A percentile compares a stretch with the other conserved stretches of the same genome.
These are phyloP conservation scores for Marvania coccoides DNA, from an alignment of 139 green algal genomes.

Conservation along the genomic window DNA sequence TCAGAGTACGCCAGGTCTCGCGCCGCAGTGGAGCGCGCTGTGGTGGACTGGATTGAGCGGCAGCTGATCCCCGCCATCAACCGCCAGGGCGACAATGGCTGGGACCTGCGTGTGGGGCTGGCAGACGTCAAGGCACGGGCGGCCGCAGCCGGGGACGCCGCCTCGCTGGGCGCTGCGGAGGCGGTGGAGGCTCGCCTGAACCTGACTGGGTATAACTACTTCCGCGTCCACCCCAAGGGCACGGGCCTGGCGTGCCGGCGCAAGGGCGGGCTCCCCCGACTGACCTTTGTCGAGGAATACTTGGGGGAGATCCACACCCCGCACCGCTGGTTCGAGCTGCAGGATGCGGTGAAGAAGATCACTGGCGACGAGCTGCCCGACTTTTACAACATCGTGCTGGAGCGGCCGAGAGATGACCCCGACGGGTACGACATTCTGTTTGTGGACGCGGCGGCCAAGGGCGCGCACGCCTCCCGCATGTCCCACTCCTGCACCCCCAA, in stretches of 20 bases:
- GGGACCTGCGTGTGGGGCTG: conserved; percentile 47
- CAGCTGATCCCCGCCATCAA: conserved; percentile 58
- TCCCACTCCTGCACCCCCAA: conserved; percentile 93
- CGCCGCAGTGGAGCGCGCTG: background rate
- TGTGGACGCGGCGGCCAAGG: conserved; percentile 86
- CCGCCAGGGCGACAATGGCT: conserved; percentile 38
- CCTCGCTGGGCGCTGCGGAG: conserved; percentile 15
- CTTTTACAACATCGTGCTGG: conserved; percentile 85
- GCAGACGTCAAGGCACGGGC: conserved; percentile 8
- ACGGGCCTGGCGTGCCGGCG: conserved; percentile 62
- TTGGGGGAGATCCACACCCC: conserved; percentile 85
- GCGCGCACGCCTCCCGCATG: conserved; percentile 77
- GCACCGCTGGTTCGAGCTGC: conserved; percentile 91
- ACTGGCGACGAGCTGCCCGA: conserved; percentile 71
- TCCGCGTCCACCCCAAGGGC: conserved; percentile 86
- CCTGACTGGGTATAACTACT: conserved; percentile 68
- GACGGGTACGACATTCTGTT: conserved; percentile 73
- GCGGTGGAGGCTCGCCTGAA: conserved; percentile 37
- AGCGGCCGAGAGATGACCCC: conserved; percentile 44
- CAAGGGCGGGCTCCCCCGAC: conserved; percentile 49
- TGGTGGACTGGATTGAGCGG: conserved; percentile 53
- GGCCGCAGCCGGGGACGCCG: conserved; percentile 4
- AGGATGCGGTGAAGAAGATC: conserved; percentile 72
- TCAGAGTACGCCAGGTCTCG: background rate
- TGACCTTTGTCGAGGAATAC: conserved; percentile 91